Conservation (phyloP, 2,329 filamentous ascomycete species). For the Rhexocercosporidium sp. region DNA sequence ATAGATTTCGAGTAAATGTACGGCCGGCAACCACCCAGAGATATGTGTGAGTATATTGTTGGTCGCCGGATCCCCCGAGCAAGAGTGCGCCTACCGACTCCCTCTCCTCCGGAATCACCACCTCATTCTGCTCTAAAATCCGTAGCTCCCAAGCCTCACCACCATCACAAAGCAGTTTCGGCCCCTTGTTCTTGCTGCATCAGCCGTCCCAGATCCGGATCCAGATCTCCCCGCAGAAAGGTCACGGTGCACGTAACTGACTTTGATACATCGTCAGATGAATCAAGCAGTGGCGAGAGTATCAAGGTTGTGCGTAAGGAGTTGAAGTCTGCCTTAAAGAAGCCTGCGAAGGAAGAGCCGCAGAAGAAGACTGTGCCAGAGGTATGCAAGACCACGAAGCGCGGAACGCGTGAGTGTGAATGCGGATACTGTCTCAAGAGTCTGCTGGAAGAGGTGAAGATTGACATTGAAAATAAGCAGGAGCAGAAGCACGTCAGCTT, state of each 20-base stretch:
- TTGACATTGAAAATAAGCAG: conserved; percentile 12
- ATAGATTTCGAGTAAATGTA: conserved; percentile 4
- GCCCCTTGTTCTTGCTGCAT: conserved; percentile 4
- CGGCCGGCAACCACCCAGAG: neutral
- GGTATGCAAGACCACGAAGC: conserved; percentile 2
- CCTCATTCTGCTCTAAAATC: neutral
- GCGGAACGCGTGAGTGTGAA: conserved; percentile 4
- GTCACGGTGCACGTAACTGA: conserved; percentile 13
- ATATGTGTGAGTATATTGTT: conserved; percentile 17
- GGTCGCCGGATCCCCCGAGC: conserved; percentile 5
- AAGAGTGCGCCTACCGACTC: neutral
- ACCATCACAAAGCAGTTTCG: neutral
- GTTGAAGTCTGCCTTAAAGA: conserved; percentile 17
- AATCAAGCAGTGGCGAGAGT: conserved; percentile 9
- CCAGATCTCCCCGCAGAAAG: neutral
- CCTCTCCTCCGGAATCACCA: neutral
- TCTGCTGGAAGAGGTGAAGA: conserved; percentile 7
- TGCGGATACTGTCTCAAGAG: conserved; percentile 6
- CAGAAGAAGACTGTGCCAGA: conserved; percentile 1
- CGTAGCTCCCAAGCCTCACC: neutral
- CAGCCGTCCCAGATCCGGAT: neutral
- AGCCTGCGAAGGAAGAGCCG: neutral
- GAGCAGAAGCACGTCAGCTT: conserved; percentile 10
- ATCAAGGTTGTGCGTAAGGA: neutral
- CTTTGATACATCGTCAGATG: conserved; percentile 9